A percentile compares a stretch with the other conserved stretches of the same genome.
Conservation (phyloP, 2,329 filamentous ascomycete genomes). For the Claviceps citrina region DNA sequence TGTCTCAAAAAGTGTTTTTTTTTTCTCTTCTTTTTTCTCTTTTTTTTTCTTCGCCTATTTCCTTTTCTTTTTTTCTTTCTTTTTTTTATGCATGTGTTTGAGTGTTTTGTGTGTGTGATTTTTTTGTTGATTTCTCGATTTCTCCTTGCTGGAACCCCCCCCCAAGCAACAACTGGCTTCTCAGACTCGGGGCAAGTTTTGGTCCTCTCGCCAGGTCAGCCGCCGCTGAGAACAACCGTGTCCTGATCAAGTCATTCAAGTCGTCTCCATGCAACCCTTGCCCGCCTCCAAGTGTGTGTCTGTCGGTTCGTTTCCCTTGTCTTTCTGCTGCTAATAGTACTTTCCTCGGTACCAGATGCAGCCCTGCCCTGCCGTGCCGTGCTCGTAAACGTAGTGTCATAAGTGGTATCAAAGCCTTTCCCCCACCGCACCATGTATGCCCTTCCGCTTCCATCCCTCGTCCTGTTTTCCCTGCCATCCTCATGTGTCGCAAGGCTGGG, state of each 20-base stretch:
- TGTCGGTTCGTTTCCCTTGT: neutral
- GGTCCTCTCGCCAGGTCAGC: slow-evolving; percentile 1
- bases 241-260: neutral
- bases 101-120: neutral
- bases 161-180: neutral
- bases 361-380: neutral
- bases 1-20: slow-evolving; percentile 16
- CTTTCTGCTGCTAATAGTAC: neutral
- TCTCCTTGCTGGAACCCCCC: neutral
- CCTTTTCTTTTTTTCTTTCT: neutral
- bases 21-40: slow-evolving; percentile 3
- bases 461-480: slow-evolving; percentile 6
- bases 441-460: slow-evolving; percentile 13
- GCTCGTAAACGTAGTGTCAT: slow-evolving; percentile 17
- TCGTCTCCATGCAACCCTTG: neutral
- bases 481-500: slow-evolving; percentile 11
- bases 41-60: neutral
- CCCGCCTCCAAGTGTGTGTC: neutral
- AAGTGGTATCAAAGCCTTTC: slow-evolving; percentile 21
- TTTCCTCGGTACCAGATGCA: neutral
- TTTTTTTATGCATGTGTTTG: too few species aligned
- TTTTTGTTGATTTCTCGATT: too few species aligned
- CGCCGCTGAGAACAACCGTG: neutral
- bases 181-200: slow-evolving; percentile 1
- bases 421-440: slow-evolving; percentile 10